These are phyloP conservation scores for Vararia minispora DNA, from an alignment of 768 basidiomycete species.

Conservation along the genomic window DNA sequence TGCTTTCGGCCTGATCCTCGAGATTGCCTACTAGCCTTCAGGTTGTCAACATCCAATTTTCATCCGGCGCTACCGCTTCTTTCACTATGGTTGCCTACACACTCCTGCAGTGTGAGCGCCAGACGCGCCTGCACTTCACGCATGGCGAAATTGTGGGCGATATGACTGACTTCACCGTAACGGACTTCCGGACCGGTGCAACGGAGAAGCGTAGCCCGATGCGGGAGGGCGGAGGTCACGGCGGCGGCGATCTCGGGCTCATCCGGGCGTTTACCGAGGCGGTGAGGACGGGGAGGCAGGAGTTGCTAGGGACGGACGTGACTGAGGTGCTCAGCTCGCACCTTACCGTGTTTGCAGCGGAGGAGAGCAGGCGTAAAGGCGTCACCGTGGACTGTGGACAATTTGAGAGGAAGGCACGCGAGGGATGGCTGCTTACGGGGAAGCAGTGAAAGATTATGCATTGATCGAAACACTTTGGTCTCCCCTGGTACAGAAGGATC, in stretches of 20 bases:
- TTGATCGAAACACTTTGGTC: too few species aligned
- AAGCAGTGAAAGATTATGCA: too few species aligned
- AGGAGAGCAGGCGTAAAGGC: constrained; percentile 61
- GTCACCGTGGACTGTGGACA: constrained; percentile 56
- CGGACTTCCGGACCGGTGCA: constrained; percentile 55
- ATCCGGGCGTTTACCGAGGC: constrained; percentile 70
- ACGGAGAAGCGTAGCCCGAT: constrained; percentile 36
- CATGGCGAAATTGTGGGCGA: constrained; percentile 86
- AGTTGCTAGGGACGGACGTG: constrained; percentile 52
- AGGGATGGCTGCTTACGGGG: too few species aligned
- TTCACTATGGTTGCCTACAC: constrained; percentile 89
- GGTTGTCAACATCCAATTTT: constrained; percentile 85
- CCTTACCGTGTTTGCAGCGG: constrained; percentile 81
- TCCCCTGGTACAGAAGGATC: too few species aligned
- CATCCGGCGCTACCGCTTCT: constrained; percentile 68
- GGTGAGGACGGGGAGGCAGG: constrained; percentile 53
- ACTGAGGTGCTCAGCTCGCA: constrained; percentile 67
- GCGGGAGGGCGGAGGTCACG: constrained; percentile 62
- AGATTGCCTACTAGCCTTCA: constrained; percentile 10
- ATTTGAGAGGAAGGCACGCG: constrained; percentile 46
- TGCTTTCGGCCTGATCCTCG: neutral
- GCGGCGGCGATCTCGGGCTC: constrained; percentile 74
- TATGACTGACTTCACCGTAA: constrained; percentile 65
- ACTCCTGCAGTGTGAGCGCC: constrained; percentile 68
- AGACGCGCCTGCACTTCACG: constrained; percentile 75